A percentile compares a stretch with the other conserved stretches of the same genome.
Conservation (phyloP, 2,329 filamentous ascomycete genomes). For the Paraphoma chrysanthemicola region DNA sequence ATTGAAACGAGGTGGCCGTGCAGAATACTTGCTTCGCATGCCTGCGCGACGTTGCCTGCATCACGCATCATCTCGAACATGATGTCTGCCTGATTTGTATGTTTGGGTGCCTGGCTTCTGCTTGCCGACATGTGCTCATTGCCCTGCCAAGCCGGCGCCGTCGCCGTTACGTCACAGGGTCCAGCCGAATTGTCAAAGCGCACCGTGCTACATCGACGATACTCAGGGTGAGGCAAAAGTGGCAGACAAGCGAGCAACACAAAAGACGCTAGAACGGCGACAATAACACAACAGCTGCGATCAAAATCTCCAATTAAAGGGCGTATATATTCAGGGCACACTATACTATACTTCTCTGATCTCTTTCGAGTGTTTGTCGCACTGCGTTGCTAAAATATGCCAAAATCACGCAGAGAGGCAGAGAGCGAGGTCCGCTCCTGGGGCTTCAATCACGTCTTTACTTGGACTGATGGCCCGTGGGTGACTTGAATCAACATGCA, state of each 20-base stretch:
- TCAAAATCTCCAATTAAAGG: no score
- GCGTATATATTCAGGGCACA: no score
- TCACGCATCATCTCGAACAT: neutral
- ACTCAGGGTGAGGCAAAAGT: no score
- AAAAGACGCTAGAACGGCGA: no score
- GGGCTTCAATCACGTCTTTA: slow-evolving; percentile 74
- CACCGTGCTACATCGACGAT: no score
- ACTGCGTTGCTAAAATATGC: slow-evolving; percentile 23
- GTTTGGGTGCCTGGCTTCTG: neutral
- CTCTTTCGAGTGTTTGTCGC: no score
- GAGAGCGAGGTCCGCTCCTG: slow-evolving; percentile 71
- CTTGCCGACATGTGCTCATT: neutral
- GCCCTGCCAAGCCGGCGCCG: slow-evolving; percentile 21
- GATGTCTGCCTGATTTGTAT: slow-evolving; percentile 6
- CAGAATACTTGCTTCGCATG: slow-evolving; percentile 2
- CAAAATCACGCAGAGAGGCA: slow-evolving; percentile 55
- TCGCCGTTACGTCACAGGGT: slow-evolving; percentile 27
- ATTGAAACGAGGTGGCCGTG: slow-evolving; percentile 14
- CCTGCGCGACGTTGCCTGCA: slow-evolving; percentile 11
- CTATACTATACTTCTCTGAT: no score
- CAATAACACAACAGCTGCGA: no score
- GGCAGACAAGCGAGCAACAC: no score
- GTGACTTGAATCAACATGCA: neutral
- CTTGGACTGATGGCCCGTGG: slow-evolving; percentile 75
- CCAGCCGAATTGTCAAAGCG: slow-evolving; percentile 8